phyloP scores from a whole-genome alignment of 2,329 filamentous ascomycete species.

The Pseudonectria foliicola region DNA sequence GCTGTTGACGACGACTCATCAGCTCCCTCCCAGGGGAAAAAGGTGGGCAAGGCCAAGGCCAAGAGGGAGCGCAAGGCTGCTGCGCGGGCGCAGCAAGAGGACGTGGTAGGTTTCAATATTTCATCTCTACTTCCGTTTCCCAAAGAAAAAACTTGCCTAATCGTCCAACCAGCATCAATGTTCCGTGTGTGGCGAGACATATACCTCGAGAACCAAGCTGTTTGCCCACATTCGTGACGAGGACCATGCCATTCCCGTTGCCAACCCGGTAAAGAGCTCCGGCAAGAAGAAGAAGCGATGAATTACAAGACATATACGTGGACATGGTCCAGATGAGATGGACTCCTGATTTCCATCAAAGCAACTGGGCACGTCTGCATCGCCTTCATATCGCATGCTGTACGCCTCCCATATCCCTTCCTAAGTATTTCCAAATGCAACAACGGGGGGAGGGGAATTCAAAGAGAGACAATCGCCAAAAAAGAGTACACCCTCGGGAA shows the following conservation, averaged over 20 bases:
- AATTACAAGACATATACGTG: constrained; percentile 3
- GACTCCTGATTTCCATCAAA: no score
- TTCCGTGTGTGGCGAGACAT: constrained; percentile 36
- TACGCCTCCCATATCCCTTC: no score
- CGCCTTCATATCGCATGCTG: no score
- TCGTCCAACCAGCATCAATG: constrained; percentile 32
- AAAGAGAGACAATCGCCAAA: no score
- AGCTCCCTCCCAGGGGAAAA: constrained; percentile 24
- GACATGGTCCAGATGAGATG: neutral
- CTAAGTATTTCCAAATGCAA: no score
- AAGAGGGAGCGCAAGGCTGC: constrained; percentile 44
- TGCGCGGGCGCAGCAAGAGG: constrained; percentile 25
- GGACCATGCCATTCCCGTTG: constrained; percentile 52
- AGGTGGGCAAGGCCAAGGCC: constrained; percentile 44
- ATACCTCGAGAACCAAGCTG: constrained; percentile 59
- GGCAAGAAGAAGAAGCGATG: constrained; percentile 33
- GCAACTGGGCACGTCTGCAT: no score
- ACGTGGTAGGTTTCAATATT: constrained; percentile 26
- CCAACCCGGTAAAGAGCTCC: constrained; percentile 8
- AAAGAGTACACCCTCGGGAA: neutral
- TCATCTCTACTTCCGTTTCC: neutral
- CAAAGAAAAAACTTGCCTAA: constrained; percentile 1
- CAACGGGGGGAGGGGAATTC: no score
- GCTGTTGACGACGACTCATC: constrained; percentile 16
- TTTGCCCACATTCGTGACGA: constrained; percentile 66